Evolutionary conservation across 371 early-diverging fungal species (phyloP).

Genomic region (Hamiltosporidium tvaerminnensis): DNA sequence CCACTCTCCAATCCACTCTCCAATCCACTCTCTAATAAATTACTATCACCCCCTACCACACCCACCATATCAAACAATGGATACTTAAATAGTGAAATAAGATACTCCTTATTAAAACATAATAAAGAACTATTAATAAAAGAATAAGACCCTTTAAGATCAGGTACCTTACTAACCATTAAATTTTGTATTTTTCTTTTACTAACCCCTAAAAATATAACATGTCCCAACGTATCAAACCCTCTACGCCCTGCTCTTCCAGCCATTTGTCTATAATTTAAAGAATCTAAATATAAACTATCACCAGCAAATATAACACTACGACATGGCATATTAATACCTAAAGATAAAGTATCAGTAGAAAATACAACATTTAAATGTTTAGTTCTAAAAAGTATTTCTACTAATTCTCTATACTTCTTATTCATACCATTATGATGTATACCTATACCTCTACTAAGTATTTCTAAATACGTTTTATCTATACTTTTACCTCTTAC

Average conservation of each 20-base stretch:
- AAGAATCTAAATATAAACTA: conserved; percentile 53
- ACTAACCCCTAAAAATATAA: conserved; percentile 52
- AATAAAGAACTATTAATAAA: conserved; percentile 54
- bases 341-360: conserved; percentile 57
- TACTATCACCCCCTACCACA: too few species aligned
- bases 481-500: conserved; percentile 27
- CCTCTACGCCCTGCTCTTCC: conserved; percentile 58
- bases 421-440: conserved; percentile 55
- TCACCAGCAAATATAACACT: conserved; percentile 57
- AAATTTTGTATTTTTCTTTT: neutral
- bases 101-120: conserved; percentile 29
- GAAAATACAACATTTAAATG: conserved; percentile 55
- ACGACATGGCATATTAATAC: conserved; percentile 58
- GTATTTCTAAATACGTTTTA: conserved; percentile 31
- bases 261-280: conserved; percentile 56
- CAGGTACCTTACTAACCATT: conserved; percentile 54
- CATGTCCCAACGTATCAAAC: conserved; percentile 56
- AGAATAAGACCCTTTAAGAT: conserved; percentile 54
- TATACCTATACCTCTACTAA: conserved; percentile 57
- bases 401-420: conserved; percentile 54
- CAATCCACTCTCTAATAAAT: too few species aligned
- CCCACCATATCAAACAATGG: conserved; percentile 2
- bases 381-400: conserved; percentile 55
- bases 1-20: too few species aligned
- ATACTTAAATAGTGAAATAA: neutral